Conservation (phyloP, 108 stramenopile species). For the Stephanodiscus minutulus region DNA sequence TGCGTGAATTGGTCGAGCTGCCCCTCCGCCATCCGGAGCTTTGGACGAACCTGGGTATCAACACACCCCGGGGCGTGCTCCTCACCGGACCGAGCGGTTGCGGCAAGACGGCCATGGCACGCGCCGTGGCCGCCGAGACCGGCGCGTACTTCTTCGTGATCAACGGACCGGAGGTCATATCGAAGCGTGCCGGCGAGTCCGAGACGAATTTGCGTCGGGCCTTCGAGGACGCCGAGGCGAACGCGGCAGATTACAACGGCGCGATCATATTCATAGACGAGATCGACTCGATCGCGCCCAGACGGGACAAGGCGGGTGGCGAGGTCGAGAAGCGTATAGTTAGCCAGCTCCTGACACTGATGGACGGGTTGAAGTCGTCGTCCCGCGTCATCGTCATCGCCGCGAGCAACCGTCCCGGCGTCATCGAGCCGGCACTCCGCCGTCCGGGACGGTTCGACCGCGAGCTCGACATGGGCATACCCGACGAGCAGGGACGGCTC, state of each 20-base stretch:
- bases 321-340: slow-evolving; percentile 97
- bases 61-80: slow-evolving; percentile 96
- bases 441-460: slow-evolving; percentile 98
- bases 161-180: slow-evolving; percentile 98
- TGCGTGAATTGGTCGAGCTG: slow-evolving; percentile 94
- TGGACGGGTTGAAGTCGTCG: slow-evolving; percentile 95
- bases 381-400: slow-evolving; percentile 98
- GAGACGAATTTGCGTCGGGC: slow-evolving; percentile 96
- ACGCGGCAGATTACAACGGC: slow-evolving; percentile 87
- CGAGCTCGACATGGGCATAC: slow-evolving; percentile 97
- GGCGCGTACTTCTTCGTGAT: slow-evolving; percentile 94
- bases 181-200: slow-evolving; percentile 94
- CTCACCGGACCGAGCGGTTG: slow-evolving; percentile 98
- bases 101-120: slow-evolving; percentile 97
- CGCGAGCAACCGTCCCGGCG: slow-evolving; percentile 97
- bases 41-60: slow-evolving; percentile 94
- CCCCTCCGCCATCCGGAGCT: slow-evolving; percentile 94
- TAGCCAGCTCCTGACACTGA: slow-evolving; percentile 95
- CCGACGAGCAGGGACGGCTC: slow-evolving; percentile 96
- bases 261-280: slow-evolving; percentile 99
- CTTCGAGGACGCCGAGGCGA: slow-evolving; percentile 90
- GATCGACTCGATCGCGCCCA: slow-evolving; percentile 99
- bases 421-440: slow-evolving; percentile 95
- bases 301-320: slow-evolving; percentile 95
- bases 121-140: slow-evolving; percentile 96